These are phyloP conservation scores for Bipolaris cookei DNA, from an alignment of 2,329 filamentous ascomycete species.

Conservation along the genomic window DNA sequence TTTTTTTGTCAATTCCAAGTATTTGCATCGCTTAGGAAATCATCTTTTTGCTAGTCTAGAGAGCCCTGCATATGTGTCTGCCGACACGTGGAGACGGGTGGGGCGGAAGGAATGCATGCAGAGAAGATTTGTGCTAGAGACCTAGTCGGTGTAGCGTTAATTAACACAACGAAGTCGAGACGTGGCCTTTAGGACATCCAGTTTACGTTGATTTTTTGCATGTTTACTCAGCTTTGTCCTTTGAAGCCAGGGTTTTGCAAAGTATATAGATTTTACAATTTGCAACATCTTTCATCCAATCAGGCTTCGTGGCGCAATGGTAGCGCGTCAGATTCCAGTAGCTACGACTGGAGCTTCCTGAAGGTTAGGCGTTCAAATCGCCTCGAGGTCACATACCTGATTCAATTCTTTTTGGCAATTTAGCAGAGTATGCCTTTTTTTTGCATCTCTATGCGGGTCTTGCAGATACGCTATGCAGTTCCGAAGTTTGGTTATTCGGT, in stretches of 20 bases:
- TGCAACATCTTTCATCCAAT: conserved; percentile 14
- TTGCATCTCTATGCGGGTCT: neutral
- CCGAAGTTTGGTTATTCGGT: conserved; percentile 7
- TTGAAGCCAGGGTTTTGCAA: accelerated
- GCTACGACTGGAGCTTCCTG: conserved; percentile 28
- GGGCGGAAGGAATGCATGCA: conserved; percentile 2
- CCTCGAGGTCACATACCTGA: conserved; percentile 29
- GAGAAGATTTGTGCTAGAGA: conserved; percentile 3
- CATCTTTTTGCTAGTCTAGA: neutral
- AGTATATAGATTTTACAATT: neutral
- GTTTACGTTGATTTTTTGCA: neutral
- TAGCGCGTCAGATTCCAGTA: conserved; percentile 43
- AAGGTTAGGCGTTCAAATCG: conserved; percentile 41
- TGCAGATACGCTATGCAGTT: neutral
- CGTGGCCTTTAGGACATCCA: neutral
- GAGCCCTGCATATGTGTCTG: neutral
- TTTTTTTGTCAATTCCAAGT: neutral
- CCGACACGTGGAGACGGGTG: neutral
- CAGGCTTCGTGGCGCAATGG: conserved; percentile 38
- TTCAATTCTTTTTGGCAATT: conserved; percentile 9
- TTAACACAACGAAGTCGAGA: neutral
- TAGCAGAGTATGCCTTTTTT: neutral
- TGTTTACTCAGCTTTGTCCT: neutral
- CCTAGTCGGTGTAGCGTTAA: conserved; percentile 2
- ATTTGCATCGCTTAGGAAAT: neutral